A percentile compares a stretch with the other conserved stretches of the same genome.
Conservation (phyloP, 2,329 filamentous ascomycete genomes). For the Blumeria graminis region DNA sequence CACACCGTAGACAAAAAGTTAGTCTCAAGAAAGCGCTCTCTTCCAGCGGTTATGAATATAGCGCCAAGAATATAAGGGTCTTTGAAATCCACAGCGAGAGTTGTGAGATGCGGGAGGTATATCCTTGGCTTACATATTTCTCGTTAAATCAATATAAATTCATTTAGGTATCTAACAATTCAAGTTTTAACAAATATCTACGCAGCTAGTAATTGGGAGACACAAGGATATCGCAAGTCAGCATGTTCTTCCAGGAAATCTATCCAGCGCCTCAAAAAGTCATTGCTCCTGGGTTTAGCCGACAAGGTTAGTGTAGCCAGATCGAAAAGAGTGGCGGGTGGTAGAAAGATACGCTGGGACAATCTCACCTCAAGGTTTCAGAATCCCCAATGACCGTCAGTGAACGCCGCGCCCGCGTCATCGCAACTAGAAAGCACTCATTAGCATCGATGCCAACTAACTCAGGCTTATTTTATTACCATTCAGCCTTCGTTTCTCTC, state of each 20-base stretch:
- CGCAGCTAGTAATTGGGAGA: slow-evolving; percentile 10
- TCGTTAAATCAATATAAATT: too few species aligned
- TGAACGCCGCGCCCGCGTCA: slow-evolving; percentile 83
- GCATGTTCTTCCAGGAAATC: slow-evolving; percentile 68
- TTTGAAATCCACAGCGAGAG: too few species aligned
- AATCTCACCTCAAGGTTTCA: slow-evolving; percentile 63
- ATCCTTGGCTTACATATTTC: too few species aligned
- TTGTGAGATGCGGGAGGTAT: too few species aligned
- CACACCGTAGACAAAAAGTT: too few species aligned
- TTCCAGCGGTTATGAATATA: too few species aligned
- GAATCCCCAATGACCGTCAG: slow-evolving; percentile 82
- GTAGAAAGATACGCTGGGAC: slow-evolving; percentile 1
- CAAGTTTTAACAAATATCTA: neutral
- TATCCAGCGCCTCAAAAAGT: slow-evolving; percentile 82
- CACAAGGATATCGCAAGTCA: slow-evolving; percentile 70
- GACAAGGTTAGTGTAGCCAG: too few species aligned
- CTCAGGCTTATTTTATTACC: slow-evolving; percentile 25
- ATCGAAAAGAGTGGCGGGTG: slow-evolving; percentile 1
- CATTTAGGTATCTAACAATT: too few species aligned
- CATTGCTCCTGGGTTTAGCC: slow-evolving; percentile 39
- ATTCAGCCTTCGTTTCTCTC: slow-evolving; percentile 76
- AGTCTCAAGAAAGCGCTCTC: too few species aligned
- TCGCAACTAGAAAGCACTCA: slow-evolving; percentile 22
- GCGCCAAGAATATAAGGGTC: too few species aligned
- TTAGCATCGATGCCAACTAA: neutral